Base-by-base conservation (phyloP, 2,329 filamentous ascomycete genomes). In the Aspergillus novofumigatus region DNA sequence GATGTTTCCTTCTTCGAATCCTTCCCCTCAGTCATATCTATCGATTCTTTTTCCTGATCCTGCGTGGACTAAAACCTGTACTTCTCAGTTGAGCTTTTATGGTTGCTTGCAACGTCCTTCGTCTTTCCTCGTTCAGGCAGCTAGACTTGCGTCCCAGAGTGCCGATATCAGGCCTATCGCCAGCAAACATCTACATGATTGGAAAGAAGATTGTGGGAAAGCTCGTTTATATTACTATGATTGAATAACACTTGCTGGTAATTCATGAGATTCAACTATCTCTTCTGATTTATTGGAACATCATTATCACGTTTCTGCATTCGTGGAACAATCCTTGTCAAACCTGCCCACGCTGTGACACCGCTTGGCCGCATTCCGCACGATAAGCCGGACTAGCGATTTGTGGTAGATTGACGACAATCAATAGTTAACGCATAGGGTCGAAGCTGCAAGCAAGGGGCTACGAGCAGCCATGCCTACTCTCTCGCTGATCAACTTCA, bases 401-500 rank as follows among this genome's bases (percentile, higher is more conserved):
- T 47, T 47, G 44, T 23, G 44, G 44, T 20, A 23, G 8, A 25
- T 17, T 23, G 21, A 23, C 44, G 21, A 23, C 44, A 23, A 1
- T 26, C 21, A 47, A 26, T 47, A 47, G 44, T 47, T 3, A 14
- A 47, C 44, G 41, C n/a, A 23, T 20, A 44, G 44, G 17, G 20
- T 17, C 21, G 44, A 25, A 25, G 11, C 44, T 47, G 44, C 44
- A 47, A 26, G 44, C 29, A 47, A 47, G 44, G 20, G 55, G 52
- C 62, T 68, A 63, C 32, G 14, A 38, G 32, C 32, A 38, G 14
- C 32, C 50, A 85, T 88, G 85, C 84, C 85, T 59, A 84, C 79
- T 47, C 78, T 92, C 47, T 81, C 81, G 5, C 67, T 88, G 35
- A 86, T 83, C 61, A 89, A 92, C 72, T 96, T 96, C 80, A 95